A percentile compares a stretch with the other conserved stretches of the same genome.
Conservation (phyloP, 202 grass and related monocot species). For the Bolboschoenoplectus hybrid region DNA sequence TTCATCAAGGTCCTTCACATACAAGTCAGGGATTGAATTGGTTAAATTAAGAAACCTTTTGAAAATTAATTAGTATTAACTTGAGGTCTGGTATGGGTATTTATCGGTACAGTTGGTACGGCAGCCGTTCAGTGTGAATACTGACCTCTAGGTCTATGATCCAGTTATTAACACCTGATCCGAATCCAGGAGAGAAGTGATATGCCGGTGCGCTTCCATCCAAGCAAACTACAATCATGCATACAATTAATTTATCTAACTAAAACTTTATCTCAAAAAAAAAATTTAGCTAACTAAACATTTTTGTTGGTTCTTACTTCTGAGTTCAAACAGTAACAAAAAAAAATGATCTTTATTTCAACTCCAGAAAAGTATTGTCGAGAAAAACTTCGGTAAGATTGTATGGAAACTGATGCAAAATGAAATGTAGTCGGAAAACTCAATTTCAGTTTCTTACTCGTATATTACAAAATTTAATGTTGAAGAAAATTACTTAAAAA, state of each 20-base stretch:
- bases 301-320: background rate
- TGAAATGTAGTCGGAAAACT: background rate
- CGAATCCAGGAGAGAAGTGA: constrained; percentile 63
- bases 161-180: constrained; percentile 67
- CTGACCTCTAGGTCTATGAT: constrained; percentile 77
- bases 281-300: background rate
- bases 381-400: background rate
- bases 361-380: background rate
- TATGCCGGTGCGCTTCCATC: constrained; percentile 77
- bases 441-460: background rate
- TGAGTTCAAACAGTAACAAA: constrained; percentile 4
- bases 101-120: background rate
- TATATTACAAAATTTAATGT: background rate
- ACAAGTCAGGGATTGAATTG: background rate
- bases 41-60: background rate
- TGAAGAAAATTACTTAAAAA: background rate
- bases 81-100: background rate
- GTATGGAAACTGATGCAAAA: background rate
- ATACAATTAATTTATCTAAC: background rate
- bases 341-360: background rate
- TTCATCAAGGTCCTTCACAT: background rate
- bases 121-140: background rate
- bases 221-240: constrained; percentile 71
- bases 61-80: background rate
- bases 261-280: background rate